phyloP scores from a whole-genome alignment of 1,139 yeast species.

The Zygoascus hellenicus region DNA sequence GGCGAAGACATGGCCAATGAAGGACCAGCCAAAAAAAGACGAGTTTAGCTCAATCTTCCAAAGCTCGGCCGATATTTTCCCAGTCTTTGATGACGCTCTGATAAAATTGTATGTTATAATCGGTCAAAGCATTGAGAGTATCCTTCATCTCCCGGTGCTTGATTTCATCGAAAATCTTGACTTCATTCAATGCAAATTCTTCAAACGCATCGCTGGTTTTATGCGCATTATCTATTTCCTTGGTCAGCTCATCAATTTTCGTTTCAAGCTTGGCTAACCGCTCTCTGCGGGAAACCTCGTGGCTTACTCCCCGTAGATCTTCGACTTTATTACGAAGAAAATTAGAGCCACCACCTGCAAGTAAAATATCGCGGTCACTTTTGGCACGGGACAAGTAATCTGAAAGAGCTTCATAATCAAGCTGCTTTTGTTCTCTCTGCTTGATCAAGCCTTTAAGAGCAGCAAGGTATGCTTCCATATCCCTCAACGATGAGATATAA shows the following conservation, averaged over 20 bases:
- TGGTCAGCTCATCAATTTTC: conserved; percentile 54
- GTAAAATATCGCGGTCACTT: conserved; percentile 55
- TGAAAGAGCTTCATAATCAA: conserved; percentile 80
- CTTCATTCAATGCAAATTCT: conserved; percentile 60
- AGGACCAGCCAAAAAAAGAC: not conserved
- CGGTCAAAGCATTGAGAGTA: conserved; percentile 65
- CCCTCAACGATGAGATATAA: conserved; percentile 75
- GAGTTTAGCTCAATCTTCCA: conserved; percentile 5
- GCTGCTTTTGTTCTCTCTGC: conserved; percentile 82
- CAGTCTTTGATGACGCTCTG: conserved; percentile 66
- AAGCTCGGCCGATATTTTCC: conserved; percentile 35
- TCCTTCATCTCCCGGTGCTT: conserved; percentile 72
- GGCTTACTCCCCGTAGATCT: conserved; percentile 56
- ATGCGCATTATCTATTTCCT: conserved; percentile 60
- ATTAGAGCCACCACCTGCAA: conserved; percentile 50
- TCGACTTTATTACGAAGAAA: conserved; percentile 52
- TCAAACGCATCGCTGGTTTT: conserved; percentile 68
- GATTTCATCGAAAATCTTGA: conserved; percentile 73
- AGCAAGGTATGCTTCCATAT: conserved; percentile 77
- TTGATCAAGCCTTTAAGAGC: conserved; percentile 72
- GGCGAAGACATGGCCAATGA: not conserved
- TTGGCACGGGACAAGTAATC: conserved; percentile 71
- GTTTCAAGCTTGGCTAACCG: conserved; percentile 45
- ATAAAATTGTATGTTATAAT: conserved; percentile 71
- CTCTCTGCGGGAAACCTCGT: conserved; percentile 49